Evolutionary conservation across 2,329 filamentous ascomycete species (phyloP).

Genomic region (Pestalotiopsis sp.): DNA sequence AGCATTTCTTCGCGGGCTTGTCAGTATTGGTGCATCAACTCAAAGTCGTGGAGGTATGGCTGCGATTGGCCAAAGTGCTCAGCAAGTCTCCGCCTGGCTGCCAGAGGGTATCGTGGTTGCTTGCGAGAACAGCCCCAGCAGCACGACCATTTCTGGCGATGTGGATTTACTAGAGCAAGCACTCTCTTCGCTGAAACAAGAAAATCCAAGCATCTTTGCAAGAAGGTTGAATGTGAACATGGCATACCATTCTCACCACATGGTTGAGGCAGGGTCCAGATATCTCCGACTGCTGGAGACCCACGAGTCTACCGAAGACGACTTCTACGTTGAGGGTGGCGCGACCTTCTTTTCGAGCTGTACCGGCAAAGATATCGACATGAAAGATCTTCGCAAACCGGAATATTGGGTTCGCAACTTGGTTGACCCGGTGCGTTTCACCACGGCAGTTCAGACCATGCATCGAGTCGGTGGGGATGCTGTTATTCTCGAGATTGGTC

Average conservation of each 20-base stretch:
- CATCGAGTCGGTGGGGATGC: not conserved
- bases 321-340: too few relatives aligned
- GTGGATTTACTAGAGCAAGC: not conserved
- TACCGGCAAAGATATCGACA: too few relatives aligned
- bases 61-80: not conserved
- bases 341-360: too few relatives aligned
- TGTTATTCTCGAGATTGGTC: conserved; percentile 7
- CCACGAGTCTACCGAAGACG: too few relatives aligned
- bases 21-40: not conserved
- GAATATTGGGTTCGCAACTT: too few relatives aligned
- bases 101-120: conserved; percentile 1
- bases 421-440: too few relatives aligned
- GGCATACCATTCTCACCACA: conserved; percentile 7
- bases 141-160: conserved; percentile 14
- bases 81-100: not conserved
- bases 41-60: not conserved
- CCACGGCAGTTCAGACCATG: too few relatives aligned
- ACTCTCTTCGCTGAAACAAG: not conserved
- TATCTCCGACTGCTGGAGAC: not conserved
- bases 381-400: too few relatives aligned
- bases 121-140: conserved; percentile 12
- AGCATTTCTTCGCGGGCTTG: not conserved
- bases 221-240: not conserved
- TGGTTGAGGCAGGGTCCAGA: not conserved
- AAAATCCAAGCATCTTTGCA: not conserved